Percentiles rank a stretch among this genome's conserved stretches.
phyloP scores from a whole-genome alignment of 116 monocot species.

The Zostera marina region DNA sequence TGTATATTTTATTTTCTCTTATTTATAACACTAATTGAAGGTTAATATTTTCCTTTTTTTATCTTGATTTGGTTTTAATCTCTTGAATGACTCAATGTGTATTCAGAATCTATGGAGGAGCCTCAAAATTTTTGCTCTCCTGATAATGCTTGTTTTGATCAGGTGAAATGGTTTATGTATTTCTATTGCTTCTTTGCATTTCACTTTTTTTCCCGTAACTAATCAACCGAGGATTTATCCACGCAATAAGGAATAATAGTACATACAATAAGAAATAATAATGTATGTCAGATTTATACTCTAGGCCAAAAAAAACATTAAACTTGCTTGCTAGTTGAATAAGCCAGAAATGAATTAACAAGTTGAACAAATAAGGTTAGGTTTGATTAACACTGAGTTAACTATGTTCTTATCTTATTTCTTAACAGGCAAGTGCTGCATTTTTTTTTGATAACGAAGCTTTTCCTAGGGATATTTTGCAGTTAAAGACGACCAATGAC shows the following conservation, averaged over 20 bases:
- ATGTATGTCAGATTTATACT: not conserved
- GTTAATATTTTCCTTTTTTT: not conserved
- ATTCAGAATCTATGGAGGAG: conserved; percentile 72
- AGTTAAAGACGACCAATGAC: conserved; percentile 66
- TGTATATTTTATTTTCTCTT: conserved; percentile 16
- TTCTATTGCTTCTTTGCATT: not conserved
- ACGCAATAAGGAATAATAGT: not conserved
- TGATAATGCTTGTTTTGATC: conserved; percentile 69
- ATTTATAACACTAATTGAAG: not conserved
- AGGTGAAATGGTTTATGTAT: conserved; percentile 21
- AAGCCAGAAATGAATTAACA: not conserved
- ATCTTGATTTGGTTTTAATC: not conserved
- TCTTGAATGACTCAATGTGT: conserved; percentile 13
- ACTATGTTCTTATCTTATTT: not conserved
- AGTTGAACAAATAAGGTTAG: not conserved
- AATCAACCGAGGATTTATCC: not conserved
- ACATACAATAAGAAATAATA: not conserved
- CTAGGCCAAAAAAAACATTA: not conserved
- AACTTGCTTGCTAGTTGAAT: not conserved
- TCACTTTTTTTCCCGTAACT: not conserved
- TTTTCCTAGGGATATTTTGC: conserved; percentile 68
- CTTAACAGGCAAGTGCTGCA: conserved; percentile 55
- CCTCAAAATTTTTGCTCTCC: conserved; percentile 51
- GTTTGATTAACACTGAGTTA: not conserved
- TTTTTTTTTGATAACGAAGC: conserved; percentile 62